Conservation (phyloP, 805 yeast genomes). For the Yarrowia porcina region DNA sequence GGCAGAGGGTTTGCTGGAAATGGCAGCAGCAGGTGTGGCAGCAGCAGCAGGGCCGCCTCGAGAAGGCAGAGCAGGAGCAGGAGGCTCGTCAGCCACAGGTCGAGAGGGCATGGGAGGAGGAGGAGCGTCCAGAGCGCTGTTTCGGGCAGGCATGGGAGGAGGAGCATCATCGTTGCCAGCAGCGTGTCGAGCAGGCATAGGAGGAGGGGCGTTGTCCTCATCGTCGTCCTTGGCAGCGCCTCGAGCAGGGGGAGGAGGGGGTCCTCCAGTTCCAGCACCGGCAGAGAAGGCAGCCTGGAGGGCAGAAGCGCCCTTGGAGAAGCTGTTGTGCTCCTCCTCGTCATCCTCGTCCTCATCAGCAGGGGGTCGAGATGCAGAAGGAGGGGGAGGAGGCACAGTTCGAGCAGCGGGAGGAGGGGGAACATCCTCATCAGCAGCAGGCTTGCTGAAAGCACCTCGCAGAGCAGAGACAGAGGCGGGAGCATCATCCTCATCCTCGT, state of each 20-base stretch:
- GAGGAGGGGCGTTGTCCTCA: slow-evolving; percentile 33
- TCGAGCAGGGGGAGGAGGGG: slow-evolving; percentile 27
- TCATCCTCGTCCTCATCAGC: slow-evolving; percentile 27
- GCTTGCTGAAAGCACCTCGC: slow-evolving; percentile 8
- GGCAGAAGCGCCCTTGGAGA: slow-evolving; percentile 26
- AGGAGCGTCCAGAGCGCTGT: slow-evolving; percentile 9
- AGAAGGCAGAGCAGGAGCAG: slow-evolving; percentile 31
- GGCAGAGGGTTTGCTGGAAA: slow-evolving; percentile 46
- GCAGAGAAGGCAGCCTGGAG: slow-evolving; percentile 31
- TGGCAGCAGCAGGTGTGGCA: slow-evolving; percentile 34
- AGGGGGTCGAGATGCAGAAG: slow-evolving; percentile 32
- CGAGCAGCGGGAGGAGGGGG: slow-evolving; percentile 26
- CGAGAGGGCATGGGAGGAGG: slow-evolving; percentile 25
- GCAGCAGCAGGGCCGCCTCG: slow-evolving; percentile 27
- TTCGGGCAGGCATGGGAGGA: slow-evolving; percentile 26
- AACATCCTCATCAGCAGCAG: not conserved
- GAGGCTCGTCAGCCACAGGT: slow-evolving; percentile 27
- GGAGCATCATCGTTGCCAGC: slow-evolving; percentile 26
- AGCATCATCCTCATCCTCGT: slow-evolving; percentile 16
- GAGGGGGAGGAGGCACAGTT: slow-evolving; percentile 33
- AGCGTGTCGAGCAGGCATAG: slow-evolving; percentile 30
- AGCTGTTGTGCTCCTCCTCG: slow-evolving; percentile 27
- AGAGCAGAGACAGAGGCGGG: slow-evolving; percentile 17
- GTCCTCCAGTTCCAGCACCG: slow-evolving; percentile 26
- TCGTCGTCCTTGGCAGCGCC: slow-evolving; percentile 27